phyloP scores from a whole-genome alignment of 139 green algal species.

The Desmodesmus armatus region DNA sequence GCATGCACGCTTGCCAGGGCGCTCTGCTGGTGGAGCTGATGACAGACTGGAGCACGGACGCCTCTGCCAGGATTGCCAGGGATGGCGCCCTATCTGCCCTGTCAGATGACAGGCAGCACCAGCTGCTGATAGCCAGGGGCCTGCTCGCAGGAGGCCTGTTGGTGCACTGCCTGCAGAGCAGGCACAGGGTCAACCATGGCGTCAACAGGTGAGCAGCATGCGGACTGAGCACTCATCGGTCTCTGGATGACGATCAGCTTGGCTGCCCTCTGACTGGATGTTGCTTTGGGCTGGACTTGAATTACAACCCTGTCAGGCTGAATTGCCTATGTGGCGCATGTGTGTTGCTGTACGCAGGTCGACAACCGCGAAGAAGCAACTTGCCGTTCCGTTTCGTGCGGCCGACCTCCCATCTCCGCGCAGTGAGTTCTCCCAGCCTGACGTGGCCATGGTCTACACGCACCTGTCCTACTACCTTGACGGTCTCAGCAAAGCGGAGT shows the following conservation, averaged over 20 bases:
- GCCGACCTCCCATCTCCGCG: conserved; percentile 58
- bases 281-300: no score
- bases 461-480: conserved; percentile 62
- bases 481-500: conserved; percentile 49
- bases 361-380: conserved; percentile 45
- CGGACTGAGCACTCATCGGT: neutral
- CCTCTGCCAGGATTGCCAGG: neutral
- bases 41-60: neutral
- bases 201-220: conserved; percentile 54
- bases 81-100: neutral
- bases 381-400: conserved; percentile 65
- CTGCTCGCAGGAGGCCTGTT: conserved; percentile 63
- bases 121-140: conserved; percentile 64
- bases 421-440: conserved; percentile 68
- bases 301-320: neutral
- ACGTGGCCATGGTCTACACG: conserved; percentile 63
- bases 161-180: conserved; percentile 62
- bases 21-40: no score
- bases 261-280: neutral
- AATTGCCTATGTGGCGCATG: neutral
- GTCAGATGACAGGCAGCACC: conserved; percentile 30
- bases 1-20: no score
- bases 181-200: conserved; percentile 59
- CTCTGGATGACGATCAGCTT: no score
- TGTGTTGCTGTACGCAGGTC: conserved; percentile 45